phyloP scores from a whole-genome alignment of 2,329 filamentous ascomycete genomes.

The Aspergillus sp. region DNA sequence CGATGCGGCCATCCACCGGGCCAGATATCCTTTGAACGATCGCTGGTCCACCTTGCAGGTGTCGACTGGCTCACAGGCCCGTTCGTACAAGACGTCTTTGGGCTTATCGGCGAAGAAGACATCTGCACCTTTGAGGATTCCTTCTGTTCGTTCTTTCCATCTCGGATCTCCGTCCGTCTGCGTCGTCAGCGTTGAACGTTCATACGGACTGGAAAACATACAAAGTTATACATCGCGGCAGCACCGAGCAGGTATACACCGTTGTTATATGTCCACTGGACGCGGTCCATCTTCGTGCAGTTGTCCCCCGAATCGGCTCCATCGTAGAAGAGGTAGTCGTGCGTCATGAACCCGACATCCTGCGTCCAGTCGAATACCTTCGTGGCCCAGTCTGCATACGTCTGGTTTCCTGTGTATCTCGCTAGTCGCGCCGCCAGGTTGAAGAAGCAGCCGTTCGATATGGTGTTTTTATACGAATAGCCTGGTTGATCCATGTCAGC shows the following conservation, averaged over 20 bases:
- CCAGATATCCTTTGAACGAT: constrained; percentile 66
- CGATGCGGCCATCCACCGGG: constrained; percentile 59
- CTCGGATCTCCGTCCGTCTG: constrained; percentile 38
- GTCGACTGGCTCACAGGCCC: constrained; percentile 56
- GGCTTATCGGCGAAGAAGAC: constrained; percentile 52
- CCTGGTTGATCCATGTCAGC: constrained; percentile 1
- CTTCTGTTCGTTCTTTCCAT: constrained; percentile 55
- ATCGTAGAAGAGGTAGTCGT: constrained; percentile 55
- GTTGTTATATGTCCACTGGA: constrained; percentile 59
- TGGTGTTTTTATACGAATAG: constrained; percentile 36
- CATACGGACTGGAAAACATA: constrained; percentile 24
- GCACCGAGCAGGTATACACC: constrained; percentile 57
- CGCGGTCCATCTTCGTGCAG: constrained; percentile 53
- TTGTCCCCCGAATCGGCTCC: constrained; percentile 53
- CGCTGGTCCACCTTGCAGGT: constrained; percentile 64
- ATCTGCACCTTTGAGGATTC: constrained; percentile 54
- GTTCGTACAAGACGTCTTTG: constrained; percentile 56
- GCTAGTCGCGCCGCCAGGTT: constrained; percentile 31
- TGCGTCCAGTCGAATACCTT: constrained; percentile 61
- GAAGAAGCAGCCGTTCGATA: constrained; percentile 35
- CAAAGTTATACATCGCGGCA: constrained; percentile 57
- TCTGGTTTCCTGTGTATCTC: constrained; percentile 31
- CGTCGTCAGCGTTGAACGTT: background rate
- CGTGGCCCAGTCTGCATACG: constrained; percentile 62
- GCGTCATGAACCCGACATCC: constrained; percentile 51